Percentiles rank a stretch among this genome's conserved stretches.
phyloP scores from a whole-genome alignment of 768 basidiomycete species.

The Tulasnella sp. region DNA sequence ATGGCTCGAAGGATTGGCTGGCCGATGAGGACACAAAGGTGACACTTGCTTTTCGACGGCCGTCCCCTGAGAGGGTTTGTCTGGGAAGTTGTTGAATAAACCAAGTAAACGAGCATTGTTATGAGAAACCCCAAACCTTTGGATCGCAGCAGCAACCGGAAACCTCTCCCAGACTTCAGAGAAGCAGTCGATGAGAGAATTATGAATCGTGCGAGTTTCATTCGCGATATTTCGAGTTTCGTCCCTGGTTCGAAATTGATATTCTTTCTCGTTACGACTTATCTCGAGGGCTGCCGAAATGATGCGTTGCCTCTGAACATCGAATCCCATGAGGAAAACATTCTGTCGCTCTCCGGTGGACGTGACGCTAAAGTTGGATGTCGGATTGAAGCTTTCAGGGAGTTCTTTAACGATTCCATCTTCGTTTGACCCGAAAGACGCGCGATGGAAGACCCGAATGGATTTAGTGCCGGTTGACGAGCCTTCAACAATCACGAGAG shows the following conservation, averaged over 20 bases:
- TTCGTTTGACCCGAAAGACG: conserved; percentile 44
- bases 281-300: conserved; percentile 45
- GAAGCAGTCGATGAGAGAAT: conserved; percentile 10
- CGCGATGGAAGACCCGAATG: conserved; percentile 47
- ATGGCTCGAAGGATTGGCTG: conserved; percentile 22
- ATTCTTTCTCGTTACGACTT: conserved; percentile 48
- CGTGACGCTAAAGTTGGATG: conserved; percentile 33
- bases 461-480: background rate
- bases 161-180: conserved; percentile 18
- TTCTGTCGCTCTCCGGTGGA: conserved; percentile 40
- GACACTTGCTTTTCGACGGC: background rate
- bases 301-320: conserved; percentile 30
- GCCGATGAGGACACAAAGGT: conserved; percentile 2
- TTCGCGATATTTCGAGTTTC: background rate
- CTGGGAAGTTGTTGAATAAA: background rate
- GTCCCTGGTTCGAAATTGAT: conserved; percentile 42
- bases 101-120: background rate
- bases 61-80: conserved; percentile 3
- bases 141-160: conserved; percentile 13
- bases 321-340: conserved; percentile 40
- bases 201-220: background rate
- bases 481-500: conserved; percentile 35
- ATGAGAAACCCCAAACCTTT: background rate
- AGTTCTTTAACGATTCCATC: conserved; percentile 39
- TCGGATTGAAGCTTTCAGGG: conserved; percentile 19